Evolutionary conservation across 352 stramenopile genomes (phyloP), one percentile per base, ranked within the genome.

Genomic region (Pythium catenulatum): DNA sequence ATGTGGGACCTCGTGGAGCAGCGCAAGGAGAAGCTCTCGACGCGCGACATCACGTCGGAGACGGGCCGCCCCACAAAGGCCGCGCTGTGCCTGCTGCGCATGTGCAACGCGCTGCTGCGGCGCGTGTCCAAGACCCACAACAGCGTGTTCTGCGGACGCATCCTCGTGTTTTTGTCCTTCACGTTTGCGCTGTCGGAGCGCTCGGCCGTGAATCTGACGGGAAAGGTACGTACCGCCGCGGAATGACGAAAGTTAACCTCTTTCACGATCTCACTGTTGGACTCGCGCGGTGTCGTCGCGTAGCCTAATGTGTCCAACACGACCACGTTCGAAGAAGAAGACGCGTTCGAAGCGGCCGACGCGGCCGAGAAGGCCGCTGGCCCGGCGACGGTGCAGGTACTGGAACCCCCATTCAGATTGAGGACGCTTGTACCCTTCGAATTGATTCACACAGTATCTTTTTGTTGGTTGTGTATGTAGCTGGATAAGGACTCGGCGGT

Each of bases 81-180:
- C 23, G 97, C 95, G 43, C 83, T 98, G 74, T 96, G 94, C 74
- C 72, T 98, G 54, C 86, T 98, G 52, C 88, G 93, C 13, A 95
- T 98, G 88, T 98, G 94, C 89, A 98, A 98, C 75, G 92, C 95
- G 65, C 87, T 98, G 65, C 89, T 98, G 82, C 94, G 95, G 7
- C 94, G 95, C 34, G 82, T 97, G 63, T 98, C 95, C 37, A 97
- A 97, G 90, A 98, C 95, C 32, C 94, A 98, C 85, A 97, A 98
- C 87, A 98, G 93, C 70, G 94, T 98, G n/a, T 98, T 98, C 56
- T 98, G 95, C 59, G 95, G 95, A 54, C 96, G 96, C 82, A 98
- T 98, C 81, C 83, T 98, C 46, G 85, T 97, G 61, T 97, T 98
- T 81, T 90, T 98, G 82, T 97, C 95, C 52, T 98, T 96, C 65